A percentile compares a stretch with the other conserved stretches of the same genome.
These are phyloP conservation scores for Aspergillus ibericus DNA, from an alignment of 2,329 filamentous ascomycete species.

Conservation along the genomic window DNA sequence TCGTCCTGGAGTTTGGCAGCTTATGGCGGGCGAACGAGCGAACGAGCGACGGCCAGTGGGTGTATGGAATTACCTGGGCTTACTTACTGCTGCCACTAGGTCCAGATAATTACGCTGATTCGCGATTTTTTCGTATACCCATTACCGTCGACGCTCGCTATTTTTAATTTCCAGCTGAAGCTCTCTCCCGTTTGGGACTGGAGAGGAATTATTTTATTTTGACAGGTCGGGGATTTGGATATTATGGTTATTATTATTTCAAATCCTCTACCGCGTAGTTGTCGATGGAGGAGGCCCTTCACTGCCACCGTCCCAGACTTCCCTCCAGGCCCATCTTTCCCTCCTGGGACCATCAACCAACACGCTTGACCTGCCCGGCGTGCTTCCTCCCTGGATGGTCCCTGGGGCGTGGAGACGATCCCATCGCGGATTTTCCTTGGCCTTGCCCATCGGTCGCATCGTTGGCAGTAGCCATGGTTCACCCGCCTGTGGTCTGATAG, in stretches of 20 bases:
- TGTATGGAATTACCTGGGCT: neutral
- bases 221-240: neutral
- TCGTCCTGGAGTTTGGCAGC: slow-evolving; percentile 4
- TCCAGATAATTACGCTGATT: neutral
- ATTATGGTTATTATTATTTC: slow-evolving; percentile 2
- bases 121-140: neutral
- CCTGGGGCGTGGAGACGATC: neutral
- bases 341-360: slow-evolving; percentile 1
- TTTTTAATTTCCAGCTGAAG: neutral
- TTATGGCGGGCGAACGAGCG: neutral
- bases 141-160: neutral
- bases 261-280: neutral
- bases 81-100: neutral
- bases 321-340: neutral
- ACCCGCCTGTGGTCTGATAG: neutral
- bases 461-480: neutral
- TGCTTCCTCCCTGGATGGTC: neutral
- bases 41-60: too few species aligned
- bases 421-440: neutral
- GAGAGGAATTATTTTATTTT: neutral
- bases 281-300: too few species aligned
- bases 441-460: slow-evolving; percentile 3
- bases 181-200: too few species aligned
- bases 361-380: neutral
- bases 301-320: neutral